Evolutionary conservation across 1,139 yeast species (phyloP), one percentile per base, ranked within the genome.

Genomic region (Saccharomyces hybrid): DNA sequence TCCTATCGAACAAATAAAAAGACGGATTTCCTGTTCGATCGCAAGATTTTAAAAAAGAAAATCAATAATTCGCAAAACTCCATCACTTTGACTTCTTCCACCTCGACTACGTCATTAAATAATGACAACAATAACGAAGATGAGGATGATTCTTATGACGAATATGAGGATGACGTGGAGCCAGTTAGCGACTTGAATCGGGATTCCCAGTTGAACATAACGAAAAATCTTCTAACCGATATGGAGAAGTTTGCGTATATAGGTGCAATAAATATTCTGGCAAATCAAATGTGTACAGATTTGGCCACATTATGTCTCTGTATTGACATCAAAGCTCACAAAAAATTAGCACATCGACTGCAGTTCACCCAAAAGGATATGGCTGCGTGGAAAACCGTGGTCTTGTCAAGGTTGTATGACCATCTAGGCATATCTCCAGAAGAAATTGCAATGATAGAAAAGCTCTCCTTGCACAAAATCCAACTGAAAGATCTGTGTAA

Each of bases 241-340:
- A 77, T 86, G 23, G 97, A 95, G 67, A 84, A 88, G 63, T 87
- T 91, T 61, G 98, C 98, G 4, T 95, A 95, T 66, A 86, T 88
- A 5, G 99, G 97, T 0, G 77, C 93, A 11, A 83, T 87, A 23
- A 86, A 88, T 62, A 78, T 95, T 42, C 78, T 87, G 6, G 78
- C 84, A 54, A 87, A 86, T 44, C 88, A 86, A 28, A 82, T 90
- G 87, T 96, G 96, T 8, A 81, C 89, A 1, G 83, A 83, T 9
- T 70, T 90, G 57, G 93, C 95, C 0, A 74, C 75, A 47, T 67
- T 86, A 32, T 79, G 83, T 56, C 75, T 79, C 28, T 78, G 82
- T 3, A 74, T 83, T 0, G 78, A 76, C 30, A 73, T 77, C 9
- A 71, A 70, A 9, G 64, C 74, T 2, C 72, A 68, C 32, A 70